phyloP scores from a whole-genome alignment of 1,139 yeast genomes.

The Debaryomyces psychrophilus region DNA sequence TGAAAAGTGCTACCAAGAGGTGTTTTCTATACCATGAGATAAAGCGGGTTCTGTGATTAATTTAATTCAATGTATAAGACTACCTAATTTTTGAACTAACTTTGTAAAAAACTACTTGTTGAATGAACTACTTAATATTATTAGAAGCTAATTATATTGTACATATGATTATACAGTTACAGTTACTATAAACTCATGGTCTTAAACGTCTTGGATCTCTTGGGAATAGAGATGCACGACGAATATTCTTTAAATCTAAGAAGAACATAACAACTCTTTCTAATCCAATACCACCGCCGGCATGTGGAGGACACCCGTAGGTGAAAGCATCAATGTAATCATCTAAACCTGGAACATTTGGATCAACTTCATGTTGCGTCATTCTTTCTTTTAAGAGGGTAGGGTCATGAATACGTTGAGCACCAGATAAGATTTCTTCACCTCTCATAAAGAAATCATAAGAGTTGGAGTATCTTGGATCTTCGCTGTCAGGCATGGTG shows the following conservation, averaged over 20 bases:
- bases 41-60: too few species aligned
- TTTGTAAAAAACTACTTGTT: too few species aligned
- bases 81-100: too few species aligned
- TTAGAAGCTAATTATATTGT: too few species aligned
- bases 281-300: constrained; percentile 99
- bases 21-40: too few species aligned
- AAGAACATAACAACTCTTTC: constrained; percentile 99
- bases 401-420: constrained; percentile 97
- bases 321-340: constrained; percentile 92
- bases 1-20: too few species aligned
- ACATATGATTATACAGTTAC: too few species aligned
- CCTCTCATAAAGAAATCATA: constrained; percentile 99
- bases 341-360: constrained; percentile 75
- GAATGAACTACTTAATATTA: too few species aligned
- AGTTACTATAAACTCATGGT: constrained; percentile 55
- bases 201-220: constrained; percentile 95
- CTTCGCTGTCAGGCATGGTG: constrained; percentile 97
- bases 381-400: constrained; percentile 80
- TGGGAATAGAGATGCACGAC: constrained; percentile 98
- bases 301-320: constrained; percentile 98
- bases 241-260: constrained; percentile 92
- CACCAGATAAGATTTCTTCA: constrained; percentile 97
- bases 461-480: constrained; percentile 89
- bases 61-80: too few species aligned
- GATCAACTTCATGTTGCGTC: constrained; percentile 80